phyloP scores from a whole-genome alignment of 2,329 filamentous ascomycete genomes.

The Arthrobotrys conoides region DNA sequence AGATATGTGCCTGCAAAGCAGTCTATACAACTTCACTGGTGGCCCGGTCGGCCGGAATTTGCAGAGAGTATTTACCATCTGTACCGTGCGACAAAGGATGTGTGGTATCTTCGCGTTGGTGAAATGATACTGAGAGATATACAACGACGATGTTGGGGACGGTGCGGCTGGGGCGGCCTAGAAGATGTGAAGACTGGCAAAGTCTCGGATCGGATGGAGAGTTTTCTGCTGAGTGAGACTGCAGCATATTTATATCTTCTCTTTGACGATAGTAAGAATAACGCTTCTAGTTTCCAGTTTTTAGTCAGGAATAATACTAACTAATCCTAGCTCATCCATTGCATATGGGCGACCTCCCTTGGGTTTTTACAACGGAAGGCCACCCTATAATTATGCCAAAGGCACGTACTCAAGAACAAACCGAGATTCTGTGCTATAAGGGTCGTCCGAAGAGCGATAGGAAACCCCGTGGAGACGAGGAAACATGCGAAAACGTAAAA shows the following conservation, averaged over 20 bases:
- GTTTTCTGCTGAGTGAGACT: constrained; percentile 97
- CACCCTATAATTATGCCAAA: constrained; percentile 88
- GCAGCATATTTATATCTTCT: constrained; percentile 95
- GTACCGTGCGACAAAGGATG: constrained; percentile 92
- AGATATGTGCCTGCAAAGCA: constrained; percentile 85
- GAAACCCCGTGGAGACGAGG: background rate
- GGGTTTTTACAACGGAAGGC: constrained; percentile 95
- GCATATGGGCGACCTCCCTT: constrained; percentile 86
- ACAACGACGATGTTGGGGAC: constrained; percentile 86
- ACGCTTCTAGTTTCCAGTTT: background rate
- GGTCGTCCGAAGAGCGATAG: constrained; percentile 57
- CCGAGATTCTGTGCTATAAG: constrained; percentile 50
- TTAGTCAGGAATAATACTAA: background rate
- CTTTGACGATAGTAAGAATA: constrained; percentile 73
- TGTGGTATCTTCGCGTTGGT: constrained; percentile 95
- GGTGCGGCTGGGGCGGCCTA: constrained; percentile 86
- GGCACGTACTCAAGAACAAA: background rate
- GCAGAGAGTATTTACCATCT: constrained; percentile 97
- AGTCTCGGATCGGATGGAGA: constrained; percentile 95
- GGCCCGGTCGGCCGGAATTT: constrained; percentile 95
- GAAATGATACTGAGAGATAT: constrained; percentile 96
- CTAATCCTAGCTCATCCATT: constrained; percentile 78
- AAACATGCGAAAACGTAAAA: constrained; percentile 35
- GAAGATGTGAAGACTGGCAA: constrained; percentile 73
- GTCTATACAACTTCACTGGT: constrained; percentile 91